Conservation (phyloP, 2,329 filamentous ascomycete species). For the Gnomoniopsis sp. region DNA sequence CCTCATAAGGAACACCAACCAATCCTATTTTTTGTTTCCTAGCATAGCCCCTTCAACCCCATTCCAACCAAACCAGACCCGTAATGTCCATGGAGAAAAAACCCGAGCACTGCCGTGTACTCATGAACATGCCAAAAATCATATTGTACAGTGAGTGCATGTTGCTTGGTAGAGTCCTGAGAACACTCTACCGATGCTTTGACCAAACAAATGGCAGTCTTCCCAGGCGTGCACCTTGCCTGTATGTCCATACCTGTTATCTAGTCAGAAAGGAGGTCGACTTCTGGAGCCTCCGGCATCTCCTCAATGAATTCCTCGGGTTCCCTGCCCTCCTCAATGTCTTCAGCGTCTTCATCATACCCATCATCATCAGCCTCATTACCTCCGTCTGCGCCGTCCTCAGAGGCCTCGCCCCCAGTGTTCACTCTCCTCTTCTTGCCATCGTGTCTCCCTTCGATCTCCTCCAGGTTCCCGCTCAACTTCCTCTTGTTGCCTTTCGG, state of each 20-base stretch:
- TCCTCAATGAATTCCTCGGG: background rate
- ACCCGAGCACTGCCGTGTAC: background rate
- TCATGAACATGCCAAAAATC: background rate
- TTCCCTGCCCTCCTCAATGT: background rate
- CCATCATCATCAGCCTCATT: conserved; percentile 1
- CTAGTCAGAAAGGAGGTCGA: background rate
- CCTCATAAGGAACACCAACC: background rate
- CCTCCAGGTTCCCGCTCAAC: conserved; percentile 23
- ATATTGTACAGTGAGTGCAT: background rate
- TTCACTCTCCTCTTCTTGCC: conserved; percentile 40
- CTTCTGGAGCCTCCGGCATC: background rate
- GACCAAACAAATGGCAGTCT: background rate
- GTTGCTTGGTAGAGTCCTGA: background rate
- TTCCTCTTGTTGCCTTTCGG: conserved; percentile 43
- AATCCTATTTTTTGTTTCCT: background rate
- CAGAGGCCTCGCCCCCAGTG: conserved; percentile 21
- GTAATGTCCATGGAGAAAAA: too few species aligned
- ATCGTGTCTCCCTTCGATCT: conserved; percentile 20
- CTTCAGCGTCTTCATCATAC: background rate
- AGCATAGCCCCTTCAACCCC: background rate
- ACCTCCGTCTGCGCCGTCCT: conserved; percentile 28
- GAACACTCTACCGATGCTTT: background rate
- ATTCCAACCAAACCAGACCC: background rate
- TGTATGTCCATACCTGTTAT: background rate
- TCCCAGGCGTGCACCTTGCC: too few species aligned